phyloP scores from a whole-genome alignment of 805 yeast genomes.

The Monosporozyma servazzii region DNA sequence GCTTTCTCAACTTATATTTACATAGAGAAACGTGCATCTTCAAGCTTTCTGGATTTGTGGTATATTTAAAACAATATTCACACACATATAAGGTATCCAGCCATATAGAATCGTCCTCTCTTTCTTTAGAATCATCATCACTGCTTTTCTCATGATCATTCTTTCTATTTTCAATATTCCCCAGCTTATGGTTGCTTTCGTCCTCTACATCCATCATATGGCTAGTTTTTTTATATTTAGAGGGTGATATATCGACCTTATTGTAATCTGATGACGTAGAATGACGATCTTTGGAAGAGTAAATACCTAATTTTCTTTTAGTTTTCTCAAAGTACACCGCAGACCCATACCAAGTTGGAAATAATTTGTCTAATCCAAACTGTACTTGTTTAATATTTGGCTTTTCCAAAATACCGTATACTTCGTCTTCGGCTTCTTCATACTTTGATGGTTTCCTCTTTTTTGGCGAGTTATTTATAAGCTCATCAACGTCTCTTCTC shows the following conservation, averaged over 20 bases:
- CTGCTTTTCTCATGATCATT: not conserved
- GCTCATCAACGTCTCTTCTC: not conserved
- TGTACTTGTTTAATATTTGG: slow-evolving; percentile 59
- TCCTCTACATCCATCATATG: not conserved
- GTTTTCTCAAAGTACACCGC: slow-evolving; percentile 56
- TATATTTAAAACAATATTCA: slow-evolving; percentile 75
- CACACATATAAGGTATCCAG: slow-evolving; percentile 60
- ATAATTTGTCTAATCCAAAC: slow-evolving; percentile 51
- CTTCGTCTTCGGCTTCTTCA: slow-evolving; percentile 29
- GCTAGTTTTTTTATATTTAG: not conserved
- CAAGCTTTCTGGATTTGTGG: slow-evolving; percentile 39
- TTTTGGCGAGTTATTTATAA: not conserved
- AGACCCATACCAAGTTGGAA: slow-evolving; percentile 84
- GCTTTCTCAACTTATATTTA: slow-evolving; percentile 27
- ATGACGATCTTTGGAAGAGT: not conserved
- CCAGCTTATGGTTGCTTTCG: not conserved
- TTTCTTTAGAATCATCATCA: slow-evolving; percentile 1
- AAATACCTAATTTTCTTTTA: slow-evolving; percentile 5
- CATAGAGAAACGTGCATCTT: slow-evolving; percentile 44
- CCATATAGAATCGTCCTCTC: slow-evolving; percentile 34
- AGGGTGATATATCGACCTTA: not conserved
- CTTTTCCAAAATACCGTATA: slow-evolving; percentile 51
- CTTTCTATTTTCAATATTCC: slow-evolving; percentile 2
- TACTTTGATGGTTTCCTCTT: not conserved
- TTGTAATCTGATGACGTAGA: not conserved